phyloP scores from a whole-genome alignment of 2,329 filamentous ascomycete genomes.

The Mollisiaceae sp. region DNA sequence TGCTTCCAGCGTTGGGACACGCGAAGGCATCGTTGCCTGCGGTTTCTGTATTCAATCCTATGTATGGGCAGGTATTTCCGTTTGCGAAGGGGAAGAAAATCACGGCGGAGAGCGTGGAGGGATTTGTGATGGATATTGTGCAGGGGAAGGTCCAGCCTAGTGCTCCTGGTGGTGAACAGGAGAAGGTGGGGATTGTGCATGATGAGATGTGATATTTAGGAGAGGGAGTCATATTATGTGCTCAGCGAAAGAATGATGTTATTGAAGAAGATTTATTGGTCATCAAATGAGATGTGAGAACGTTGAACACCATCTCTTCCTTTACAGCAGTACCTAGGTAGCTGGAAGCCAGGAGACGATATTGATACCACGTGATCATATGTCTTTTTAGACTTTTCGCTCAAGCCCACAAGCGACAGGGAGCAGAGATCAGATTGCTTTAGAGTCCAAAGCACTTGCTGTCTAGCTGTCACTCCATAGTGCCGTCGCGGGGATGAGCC shows the following conservation, averaged over 20 bases:
- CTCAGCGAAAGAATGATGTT: no score
- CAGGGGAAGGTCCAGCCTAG: constrained; percentile 37
- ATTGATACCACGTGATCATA: no score
- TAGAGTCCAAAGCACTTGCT: constrained; percentile 10
- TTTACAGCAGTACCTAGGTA: no score
- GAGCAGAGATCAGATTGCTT: constrained; percentile 6
- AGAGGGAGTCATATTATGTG: neutral
- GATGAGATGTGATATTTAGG: constrained; percentile 13
- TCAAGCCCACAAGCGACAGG: neutral
- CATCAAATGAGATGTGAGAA: no score
- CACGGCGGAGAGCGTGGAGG: constrained; percentile 46
- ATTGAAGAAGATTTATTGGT: no score
- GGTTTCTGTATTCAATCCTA: constrained; percentile 52
- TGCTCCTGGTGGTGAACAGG: constrained; percentile 7
- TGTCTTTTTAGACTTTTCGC: no score
- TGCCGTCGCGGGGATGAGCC: no score
- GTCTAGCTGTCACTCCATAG: no score
- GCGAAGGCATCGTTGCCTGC: constrained; percentile 37
- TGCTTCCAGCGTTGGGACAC: constrained; percentile 49
- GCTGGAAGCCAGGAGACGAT: no score
- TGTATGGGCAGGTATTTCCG: constrained; percentile 51
- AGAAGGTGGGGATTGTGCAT: constrained; percentile 12
- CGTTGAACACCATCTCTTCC: no score
- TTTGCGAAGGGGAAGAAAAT: constrained; percentile 42
- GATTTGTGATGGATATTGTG: constrained; percentile 52